Evolutionary conservation across 805 yeast genomes (phyloP), one percentile per base, ranked within the genome.

Genomic region (Candida sphagnicola): DNA sequence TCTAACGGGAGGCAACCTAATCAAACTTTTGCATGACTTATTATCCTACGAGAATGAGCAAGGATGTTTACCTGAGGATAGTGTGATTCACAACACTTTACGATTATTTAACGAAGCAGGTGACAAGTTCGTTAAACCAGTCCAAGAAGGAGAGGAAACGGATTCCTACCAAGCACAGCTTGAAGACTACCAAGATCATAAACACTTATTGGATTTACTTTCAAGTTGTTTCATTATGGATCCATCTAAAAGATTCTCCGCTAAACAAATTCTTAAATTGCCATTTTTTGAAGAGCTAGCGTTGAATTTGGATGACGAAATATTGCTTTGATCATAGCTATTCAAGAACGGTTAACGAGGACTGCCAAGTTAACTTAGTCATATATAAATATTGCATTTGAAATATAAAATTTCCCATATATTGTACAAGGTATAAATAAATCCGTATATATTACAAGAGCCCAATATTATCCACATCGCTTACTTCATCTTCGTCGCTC

Each of bases 51-150:
- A 81, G 50, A 61, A 62, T 40, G 74, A 71, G 24, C 75, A 74
- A 31, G 82, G 72, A 4, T 78, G 88, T 2, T 61, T 85, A 34
- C 88, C 91, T 2, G 70, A 65, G 2, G 87, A 82, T 52, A 80
- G 88, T 35, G 83, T 84, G n/a, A 80, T 82, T 1, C 70, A 71
- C 59, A 90, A 85, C 48, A 72, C 86, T 0, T 59, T 81, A 32
- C 61, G 64, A 28, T 75, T 75, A 31, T 58, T 78, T 34, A 74
- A 71, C 44, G 63, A 59, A 25, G 58, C 57, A 37, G 75, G 73
- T 1, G 62, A 56, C 37, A 48, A 45, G 25, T 56, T 67, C 26
- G 44, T 49, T 4, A 56, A 53, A 40, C 66, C 70, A 3, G 21
- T 28, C 5, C 44, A 43, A 8, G 50, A 37, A 11, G 35, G 38